Evolutionary conservation across 768 basidiomycete genomes (phyloP).

Genomic region (Russula abietina): DNA sequence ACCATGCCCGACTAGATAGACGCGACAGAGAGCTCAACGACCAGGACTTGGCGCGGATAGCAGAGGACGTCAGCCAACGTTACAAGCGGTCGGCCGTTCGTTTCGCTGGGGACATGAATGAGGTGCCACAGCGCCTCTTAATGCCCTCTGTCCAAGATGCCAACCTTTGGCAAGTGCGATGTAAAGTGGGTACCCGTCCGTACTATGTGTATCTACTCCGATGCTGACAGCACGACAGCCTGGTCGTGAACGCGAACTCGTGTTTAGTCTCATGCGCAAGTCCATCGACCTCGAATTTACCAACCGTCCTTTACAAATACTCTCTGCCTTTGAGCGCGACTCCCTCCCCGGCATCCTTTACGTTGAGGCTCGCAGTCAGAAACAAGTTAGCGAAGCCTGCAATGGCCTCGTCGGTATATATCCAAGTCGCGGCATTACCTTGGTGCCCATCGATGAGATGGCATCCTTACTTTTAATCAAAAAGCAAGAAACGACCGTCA

Average conservation of each 20-base stretch:
- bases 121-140: constrained; percentile 84
- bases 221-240: constrained; percentile 41
- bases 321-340: constrained; percentile 94
- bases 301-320: constrained; percentile 72
- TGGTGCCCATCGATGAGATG: constrained; percentile 98
- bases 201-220: background rate
- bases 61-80: constrained; percentile 71
- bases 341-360: constrained; percentile 95
- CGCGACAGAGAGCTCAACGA: constrained; percentile 69
- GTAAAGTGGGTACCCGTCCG: constrained; percentile 55
- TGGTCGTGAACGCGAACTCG: constrained; percentile 88
- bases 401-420: constrained; percentile 92
- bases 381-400: constrained; percentile 79
- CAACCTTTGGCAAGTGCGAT: constrained; percentile 90
- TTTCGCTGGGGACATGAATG: constrained; percentile 89
- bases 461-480: constrained; percentile 92
- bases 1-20: constrained; percentile 65
- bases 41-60: constrained; percentile 78
- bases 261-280: constrained; percentile 93
- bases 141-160: constrained; percentile 98
- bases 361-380: constrained; percentile 85
- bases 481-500: constrained; percentile 82
- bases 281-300: constrained; percentile 78
- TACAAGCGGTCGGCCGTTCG: constrained; percentile 65
- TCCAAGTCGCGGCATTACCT: constrained; percentile 66